These are phyloP conservation scores for Pleurotus giganteus DNA, from an alignment of 768 basidiomycete species.

Conservation along the genomic window DNA sequence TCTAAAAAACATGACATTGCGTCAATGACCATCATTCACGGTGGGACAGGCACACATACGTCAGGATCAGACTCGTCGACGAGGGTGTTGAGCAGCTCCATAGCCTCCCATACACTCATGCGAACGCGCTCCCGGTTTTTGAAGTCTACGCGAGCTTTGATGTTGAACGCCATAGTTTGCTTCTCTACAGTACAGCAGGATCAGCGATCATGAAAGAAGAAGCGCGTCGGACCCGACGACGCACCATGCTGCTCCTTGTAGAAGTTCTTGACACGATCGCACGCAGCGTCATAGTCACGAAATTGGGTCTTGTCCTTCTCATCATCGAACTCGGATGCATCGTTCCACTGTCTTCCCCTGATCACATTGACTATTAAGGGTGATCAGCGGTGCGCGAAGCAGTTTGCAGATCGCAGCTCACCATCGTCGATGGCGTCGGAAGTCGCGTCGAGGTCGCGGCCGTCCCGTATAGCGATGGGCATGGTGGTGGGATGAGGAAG, in stretches of 20 bases:
- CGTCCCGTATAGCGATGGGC: slow-evolving; percentile 23
- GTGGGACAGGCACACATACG: slow-evolving; percentile 35
- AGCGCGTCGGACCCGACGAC: slow-evolving; percentile 8
- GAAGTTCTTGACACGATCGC: slow-evolving; percentile 74
- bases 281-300: slow-evolving; percentile 72
- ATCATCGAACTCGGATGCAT: slow-evolving; percentile 54
- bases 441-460: slow-evolving; percentile 38
- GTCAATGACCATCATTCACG: slow-evolving; percentile 12
- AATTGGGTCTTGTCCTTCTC: slow-evolving; percentile 66
- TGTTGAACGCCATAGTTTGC: slow-evolving; percentile 85
- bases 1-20: slow-evolving; percentile 40
- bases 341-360: slow-evolving; percentile 61
- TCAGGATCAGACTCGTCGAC: slow-evolving; percentile 93
- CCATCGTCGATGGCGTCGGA: slow-evolving; percentile 52
- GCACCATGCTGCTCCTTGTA: slow-evolving; percentile 78
- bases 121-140: slow-evolving; percentile 61
- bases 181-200: slow-evolving; percentile 50
- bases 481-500: slow-evolving; percentile 16
- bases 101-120: slow-evolving; percentile 88
- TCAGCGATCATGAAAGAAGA: background rate
- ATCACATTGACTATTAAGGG: slow-evolving; percentile 59
- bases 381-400: background rate
- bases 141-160: slow-evolving; percentile 74
- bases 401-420: slow-evolving; percentile 13
- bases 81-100: slow-evolving; percentile 83